Base-by-base conservation (phyloP, 78 protist genomes). In the Dictyostelium intermedium region DNA sequence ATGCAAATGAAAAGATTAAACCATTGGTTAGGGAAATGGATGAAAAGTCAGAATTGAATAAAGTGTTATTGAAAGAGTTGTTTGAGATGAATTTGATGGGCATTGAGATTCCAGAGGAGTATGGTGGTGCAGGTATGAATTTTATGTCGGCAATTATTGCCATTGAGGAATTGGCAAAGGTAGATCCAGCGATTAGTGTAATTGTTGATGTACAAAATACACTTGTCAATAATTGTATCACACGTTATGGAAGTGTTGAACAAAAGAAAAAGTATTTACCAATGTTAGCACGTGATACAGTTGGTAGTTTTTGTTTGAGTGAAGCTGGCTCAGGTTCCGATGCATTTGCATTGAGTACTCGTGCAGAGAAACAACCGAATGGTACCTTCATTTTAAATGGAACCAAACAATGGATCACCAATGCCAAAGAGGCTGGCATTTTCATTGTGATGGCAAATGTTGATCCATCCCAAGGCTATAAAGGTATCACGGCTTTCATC, bases 401-500 rank as follows among this genome's bases (percentile, higher is more conserved):
- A 20, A 74, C 96, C 25, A 98, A 98, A 77, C 60, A 91, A 3
- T 98, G 99, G 99, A 98, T 98, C 80, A 98, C 99, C 77, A 98
- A 98, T 92, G 92, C 98, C 5, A 82, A 61, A 73, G 97, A 98
- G 7, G 99, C 99, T 6, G 99, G 96, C 50, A 63, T 97, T 10
- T 98, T 97, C 74, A 84, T 98, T 2, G 98, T 98, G 20, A 96
- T 97, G 91, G 99, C 99, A 13, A 98, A 98, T 74, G 92, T 94
- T 45, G 95, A 97, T 37, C 91, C 93, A 20, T 10, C 84, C n/a
- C 85, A 69, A 25, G 98, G 97, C 1, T 91, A 96, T 60, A 84
- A 91, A 30, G 99, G 99, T n/a, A 98, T 98, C 97, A 98, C 99
- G 2, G 98, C 99, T 16, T 98, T 98, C 77, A 23, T 98, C 2